phyloP scores from a whole-genome alignment of 2,329 filamentous ascomycete species.

The Colletotrichum cereale region DNA sequence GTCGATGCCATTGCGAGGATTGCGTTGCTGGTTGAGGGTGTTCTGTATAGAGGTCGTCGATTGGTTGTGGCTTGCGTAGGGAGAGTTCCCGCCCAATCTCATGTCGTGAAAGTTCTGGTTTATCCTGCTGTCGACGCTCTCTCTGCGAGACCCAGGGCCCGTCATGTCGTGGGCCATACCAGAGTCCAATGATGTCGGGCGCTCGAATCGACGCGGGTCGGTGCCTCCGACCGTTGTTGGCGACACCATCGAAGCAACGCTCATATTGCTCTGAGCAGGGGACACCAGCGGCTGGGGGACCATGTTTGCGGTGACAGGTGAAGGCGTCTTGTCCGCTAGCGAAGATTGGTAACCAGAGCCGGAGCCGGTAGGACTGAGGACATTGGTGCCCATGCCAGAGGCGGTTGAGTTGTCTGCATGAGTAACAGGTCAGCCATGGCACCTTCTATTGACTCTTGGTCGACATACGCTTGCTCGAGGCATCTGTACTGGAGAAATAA shows the following conservation, averaged over 20 bases:
- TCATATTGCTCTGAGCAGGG: slow-evolving; percentile 71
- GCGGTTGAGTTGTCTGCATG: slow-evolving; percentile 59
- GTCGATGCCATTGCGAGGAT: slow-evolving; percentile 66
- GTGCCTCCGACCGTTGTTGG: slow-evolving; percentile 63
- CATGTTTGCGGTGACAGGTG: slow-evolving; percentile 66
- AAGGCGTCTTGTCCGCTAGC: slow-evolving; percentile 72
- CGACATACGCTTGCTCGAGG: slow-evolving; percentile 58
- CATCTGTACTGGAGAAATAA: slow-evolving; percentile 59
- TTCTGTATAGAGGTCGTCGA: slow-evolving; percentile 82
- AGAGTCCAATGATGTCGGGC: slow-evolving; percentile 54
- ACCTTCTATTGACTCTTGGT: slow-evolving; percentile 42
- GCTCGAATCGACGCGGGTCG: slow-evolving; percentile 59
- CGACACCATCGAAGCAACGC: slow-evolving; percentile 74
- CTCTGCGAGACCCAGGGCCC: slow-evolving; percentile 71
- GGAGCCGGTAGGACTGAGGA: slow-evolving; percentile 50
- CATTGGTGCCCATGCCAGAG: slow-evolving; percentile 46
- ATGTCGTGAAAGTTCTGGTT: slow-evolving; percentile 79
- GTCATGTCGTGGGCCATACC: slow-evolving; percentile 50
- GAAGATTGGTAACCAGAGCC: slow-evolving; percentile 64
- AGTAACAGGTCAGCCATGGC: slow-evolving; percentile 29
- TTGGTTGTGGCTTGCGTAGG: slow-evolving; percentile 82
- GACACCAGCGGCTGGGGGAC: slow-evolving; percentile 67
- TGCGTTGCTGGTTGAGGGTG: slow-evolving; percentile 75
- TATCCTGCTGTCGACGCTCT: slow-evolving; percentile 85
- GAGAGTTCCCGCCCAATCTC: slow-evolving; percentile 74